Base-by-base conservation (phyloP, 768 basidiomycete species). In the Rhizopogon rudus region DNA sequence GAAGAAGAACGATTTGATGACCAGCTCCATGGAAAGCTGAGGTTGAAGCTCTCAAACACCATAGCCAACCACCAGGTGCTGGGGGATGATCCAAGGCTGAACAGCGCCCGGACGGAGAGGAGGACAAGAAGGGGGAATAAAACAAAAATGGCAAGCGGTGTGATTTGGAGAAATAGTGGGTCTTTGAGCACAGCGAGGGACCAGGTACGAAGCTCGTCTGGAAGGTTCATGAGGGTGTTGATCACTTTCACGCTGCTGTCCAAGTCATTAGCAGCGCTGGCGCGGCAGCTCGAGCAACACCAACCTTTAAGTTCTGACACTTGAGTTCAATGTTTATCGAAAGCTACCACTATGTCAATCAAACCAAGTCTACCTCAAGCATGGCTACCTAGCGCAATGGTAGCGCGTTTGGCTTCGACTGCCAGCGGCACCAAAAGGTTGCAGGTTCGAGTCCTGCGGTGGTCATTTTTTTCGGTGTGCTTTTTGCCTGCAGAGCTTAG, bases 361-460 rank as follows among this genome's bases (percentile, higher is more conserved):
- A 20, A 1, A 40, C 12, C 6, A 35, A 7, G 9, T 1, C 42
- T 3, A 20, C 31, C 1, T 31, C 31, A 7, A 10, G 10, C 14
- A 75, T 71, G 84, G 82, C 81, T 84, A 82, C 86, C 85, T 90
- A 75, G 87, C 88, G 86, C 88, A 89, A 90, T 89, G 88, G 88
- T 88, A 90, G 88, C 88, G 88, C 88, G 87, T 90, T 88, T 89
- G 87, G 87, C 87, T 90, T 90, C 88, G 87, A 88, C 80, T 64
- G 84, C 76, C 60, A 72, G 74, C 72, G 82, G 75, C 59, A 91
- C 88, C 88, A 89, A 88, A 87, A 90, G 89, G 88, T 86, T 91
- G 88, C 88, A 91, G 88, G 89, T 91, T 91, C 88, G 87, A 91
- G 87, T 88, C 88, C 88, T 89, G 88, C 87, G 84, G 87, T 87